Percentiles rank a stretch among this genome's conserved stretches.
These are phyloP conservation scores for Oryza nivara DNA, from an alignment of 176 grass and related monocot genomes.

Conservation along the genomic window DNA sequence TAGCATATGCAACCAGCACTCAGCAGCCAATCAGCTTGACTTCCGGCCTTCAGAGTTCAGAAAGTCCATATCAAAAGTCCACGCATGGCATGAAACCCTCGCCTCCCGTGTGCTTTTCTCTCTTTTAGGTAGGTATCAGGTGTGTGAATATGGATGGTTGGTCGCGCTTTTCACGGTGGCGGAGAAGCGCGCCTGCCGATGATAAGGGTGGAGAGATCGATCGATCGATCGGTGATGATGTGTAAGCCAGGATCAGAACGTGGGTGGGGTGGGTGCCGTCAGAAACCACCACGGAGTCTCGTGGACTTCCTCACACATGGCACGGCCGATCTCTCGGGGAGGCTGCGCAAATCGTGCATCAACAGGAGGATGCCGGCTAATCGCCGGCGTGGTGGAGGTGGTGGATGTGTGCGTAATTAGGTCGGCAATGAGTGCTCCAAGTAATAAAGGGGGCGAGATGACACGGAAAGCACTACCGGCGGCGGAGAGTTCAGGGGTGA, in stretches of 20 bases:
- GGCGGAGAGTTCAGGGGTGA: neutral
- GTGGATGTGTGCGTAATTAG: neutral
- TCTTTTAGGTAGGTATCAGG: conserved; percentile 17
- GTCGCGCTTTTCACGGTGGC: conserved; percentile 19
- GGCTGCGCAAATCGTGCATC: neutral
- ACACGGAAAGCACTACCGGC: neutral
- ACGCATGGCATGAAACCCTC: neutral
- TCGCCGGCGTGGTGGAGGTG: neutral
- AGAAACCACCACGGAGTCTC: neutral
- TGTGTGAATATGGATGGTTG: neutral
- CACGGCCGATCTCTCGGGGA: neutral
- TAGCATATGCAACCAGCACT: neutral
- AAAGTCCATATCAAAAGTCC: neutral
- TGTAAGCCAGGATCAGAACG: too few species aligned
- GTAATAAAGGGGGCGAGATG: neutral
- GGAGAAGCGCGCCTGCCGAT: neutral
- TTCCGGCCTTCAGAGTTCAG: neutral
- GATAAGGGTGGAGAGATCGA: too few species aligned
- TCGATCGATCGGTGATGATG: too few species aligned
- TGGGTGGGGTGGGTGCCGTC: neutral
- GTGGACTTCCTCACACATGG: neutral
- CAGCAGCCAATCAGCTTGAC: neutral
- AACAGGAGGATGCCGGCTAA: neutral
- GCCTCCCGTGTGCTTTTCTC: neutral
- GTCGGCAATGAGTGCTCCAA: neutral